A percentile compares a stretch with the other conserved stretches of the same genome.
phyloP scores from a whole-genome alignment of 1,284 basidiomycete species.

The Ustilago vetiveriae region DNA sequence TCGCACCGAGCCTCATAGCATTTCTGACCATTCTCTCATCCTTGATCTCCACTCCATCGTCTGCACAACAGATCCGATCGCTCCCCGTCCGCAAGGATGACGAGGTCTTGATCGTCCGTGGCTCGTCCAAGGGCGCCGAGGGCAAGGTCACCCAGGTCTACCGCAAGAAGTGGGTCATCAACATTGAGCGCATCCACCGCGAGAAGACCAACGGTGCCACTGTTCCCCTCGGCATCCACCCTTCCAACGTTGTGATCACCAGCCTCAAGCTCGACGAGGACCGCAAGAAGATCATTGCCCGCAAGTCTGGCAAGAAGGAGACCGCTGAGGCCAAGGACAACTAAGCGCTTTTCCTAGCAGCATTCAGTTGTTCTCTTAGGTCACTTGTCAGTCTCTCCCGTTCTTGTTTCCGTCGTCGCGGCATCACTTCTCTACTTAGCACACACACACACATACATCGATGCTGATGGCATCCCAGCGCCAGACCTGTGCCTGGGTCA shows the following conservation, averaged over 20 bases:
- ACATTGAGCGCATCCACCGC: constrained; percentile 96
- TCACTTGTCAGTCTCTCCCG: constrained; percentile 1
- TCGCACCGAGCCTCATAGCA: constrained; percentile 9
- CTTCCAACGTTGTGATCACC: constrained; percentile 92
- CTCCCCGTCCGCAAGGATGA: constrained; percentile 97
- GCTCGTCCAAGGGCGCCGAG: constrained; percentile 79
- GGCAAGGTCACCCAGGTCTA: constrained; percentile 79
- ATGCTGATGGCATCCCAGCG: neutral
- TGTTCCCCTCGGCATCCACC: constrained; percentile 92
- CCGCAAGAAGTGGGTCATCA: constrained; percentile 99
- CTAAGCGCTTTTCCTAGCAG: constrained; percentile 14
- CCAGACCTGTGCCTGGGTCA: neutral
- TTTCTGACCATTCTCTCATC: neutral
- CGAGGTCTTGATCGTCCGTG: constrained; percentile 89
- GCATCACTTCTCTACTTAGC: constrained; percentile 5
- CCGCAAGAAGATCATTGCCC: constrained; percentile 62
- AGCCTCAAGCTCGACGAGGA: constrained; percentile 67
- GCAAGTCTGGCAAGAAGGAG: constrained; percentile 60
- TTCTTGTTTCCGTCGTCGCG: constrained; percentile 15
- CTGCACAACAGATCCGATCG: constrained; percentile 78
- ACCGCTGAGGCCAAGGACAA: constrained; percentile 49
- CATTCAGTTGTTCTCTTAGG: neutral
- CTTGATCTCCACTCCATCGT: neutral
- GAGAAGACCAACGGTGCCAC: constrained; percentile 98
- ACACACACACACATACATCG: constrained; percentile 1